These are phyloP conservation scores for Acacia concinna DNA, from an alignment of 331 rosid species.

Conservation along the genomic window DNA sequence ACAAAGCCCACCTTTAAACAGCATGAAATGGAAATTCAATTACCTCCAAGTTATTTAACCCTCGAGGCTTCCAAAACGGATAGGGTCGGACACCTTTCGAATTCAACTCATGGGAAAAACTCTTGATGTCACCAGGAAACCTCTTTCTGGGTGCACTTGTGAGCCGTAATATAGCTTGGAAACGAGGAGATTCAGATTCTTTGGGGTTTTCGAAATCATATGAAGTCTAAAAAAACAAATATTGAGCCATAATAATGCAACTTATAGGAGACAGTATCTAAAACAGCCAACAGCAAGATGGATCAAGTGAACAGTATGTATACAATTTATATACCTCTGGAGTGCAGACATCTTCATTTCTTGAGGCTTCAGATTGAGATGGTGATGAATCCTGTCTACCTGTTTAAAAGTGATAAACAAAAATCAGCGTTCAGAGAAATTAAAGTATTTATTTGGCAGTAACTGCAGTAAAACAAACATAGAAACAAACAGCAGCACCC, in stretches of 20 bases:
- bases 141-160: constrained; percentile 98
- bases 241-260: constrained; percentile 23
- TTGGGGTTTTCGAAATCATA: constrained; percentile 94
- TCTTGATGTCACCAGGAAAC: constrained; percentile 87
- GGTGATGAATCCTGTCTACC: constrained; percentile 46
- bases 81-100: constrained; percentile 95
- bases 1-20: background rate
- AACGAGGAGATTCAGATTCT: constrained; percentile 99
- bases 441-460: constrained; percentile 6
- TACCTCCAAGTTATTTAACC: constrained; percentile 92
- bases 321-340: constrained; percentile 63
- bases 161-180: constrained; percentile 94
- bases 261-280: background rate
- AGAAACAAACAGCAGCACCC: background rate
- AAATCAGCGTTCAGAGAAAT: background rate
- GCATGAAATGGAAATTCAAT: constrained; percentile 9
- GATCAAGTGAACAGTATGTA: background rate
- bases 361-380: constrained; percentile 35
- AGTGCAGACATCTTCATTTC: constrained; percentile 76
- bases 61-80: constrained; percentile 91
- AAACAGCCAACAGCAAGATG: background rate
- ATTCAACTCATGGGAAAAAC: constrained; percentile 96
- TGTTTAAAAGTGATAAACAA: constrained; percentile 37
- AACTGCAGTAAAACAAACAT: background rate
- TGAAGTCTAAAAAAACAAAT: constrained; percentile 41